phyloP scores from a whole-genome alignment of 306 rosid species.

The Ormosia semicastrata region DNA sequence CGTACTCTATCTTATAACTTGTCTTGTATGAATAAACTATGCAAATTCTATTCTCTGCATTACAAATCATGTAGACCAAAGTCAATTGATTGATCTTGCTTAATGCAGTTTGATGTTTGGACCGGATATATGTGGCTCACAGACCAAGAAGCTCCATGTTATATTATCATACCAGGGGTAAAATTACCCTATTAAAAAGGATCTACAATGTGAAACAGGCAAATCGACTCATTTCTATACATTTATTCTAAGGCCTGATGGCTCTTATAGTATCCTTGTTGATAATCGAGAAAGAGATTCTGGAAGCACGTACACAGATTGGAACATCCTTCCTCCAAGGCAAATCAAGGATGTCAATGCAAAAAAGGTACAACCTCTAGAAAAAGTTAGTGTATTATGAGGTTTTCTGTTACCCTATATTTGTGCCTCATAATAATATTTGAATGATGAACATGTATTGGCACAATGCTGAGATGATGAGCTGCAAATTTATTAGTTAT shows the following conservation, averaged over 20 bases:
- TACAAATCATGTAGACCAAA: background rate
- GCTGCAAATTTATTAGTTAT: background rate
- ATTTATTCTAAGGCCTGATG: conserved; percentile 85
- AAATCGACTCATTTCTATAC: conserved; percentile 97
- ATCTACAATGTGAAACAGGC: conserved; percentile 89
- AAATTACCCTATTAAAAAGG: conserved; percentile 89
- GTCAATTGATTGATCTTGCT: conserved; percentile 25
- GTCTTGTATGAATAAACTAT: background rate
- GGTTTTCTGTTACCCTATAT: background rate
- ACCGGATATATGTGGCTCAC: conserved; percentile 88
- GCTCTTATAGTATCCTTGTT: conserved; percentile 78
- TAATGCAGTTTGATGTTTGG: conserved; percentile 87
- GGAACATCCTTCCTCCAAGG: conserved; percentile 97
- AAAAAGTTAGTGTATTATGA: background rate
- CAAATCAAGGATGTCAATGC: conserved; percentile 78
- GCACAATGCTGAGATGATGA: background rate
- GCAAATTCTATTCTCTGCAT: too few relatives aligned
- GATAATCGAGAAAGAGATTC: conserved; percentile 91
- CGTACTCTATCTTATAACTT: too few relatives aligned
- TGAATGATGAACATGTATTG: background rate
- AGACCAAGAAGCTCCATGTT: conserved; percentile 87
- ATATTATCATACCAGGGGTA: conserved; percentile 95
- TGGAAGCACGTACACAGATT: conserved; percentile 89
- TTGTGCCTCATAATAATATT: background rate
- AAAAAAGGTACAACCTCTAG: conserved; percentile 44